Percentiles rank a stretch among this genome's conserved stretches.
These are phyloP conservation scores for Monilinia aucupariae DNA, from an alignment of 2,329 filamentous ascomycete genomes.

Conservation along the genomic window DNA sequence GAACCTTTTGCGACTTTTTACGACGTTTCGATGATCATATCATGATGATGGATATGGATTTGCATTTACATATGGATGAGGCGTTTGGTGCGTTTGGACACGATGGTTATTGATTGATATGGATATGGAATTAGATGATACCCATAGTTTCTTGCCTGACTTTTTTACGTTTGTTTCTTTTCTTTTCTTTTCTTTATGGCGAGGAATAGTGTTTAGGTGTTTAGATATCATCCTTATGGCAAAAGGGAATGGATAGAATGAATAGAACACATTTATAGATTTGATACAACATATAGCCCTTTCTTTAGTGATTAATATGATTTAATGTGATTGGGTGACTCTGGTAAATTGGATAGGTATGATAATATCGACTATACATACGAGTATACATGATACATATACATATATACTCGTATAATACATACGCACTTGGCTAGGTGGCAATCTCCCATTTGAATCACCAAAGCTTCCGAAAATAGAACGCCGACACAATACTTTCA, in stretches of 20 bases:
- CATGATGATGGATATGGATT: not conserved
- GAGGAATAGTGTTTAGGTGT: not conserved
- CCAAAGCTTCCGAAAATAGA: no score
- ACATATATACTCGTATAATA: no score
- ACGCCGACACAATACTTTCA: no score
- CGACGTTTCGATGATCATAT: not conserved
- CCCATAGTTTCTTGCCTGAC: not conserved
- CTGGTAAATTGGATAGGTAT: no score
- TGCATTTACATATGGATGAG: not conserved
- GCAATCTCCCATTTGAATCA: no score
- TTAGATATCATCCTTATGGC: not conserved
- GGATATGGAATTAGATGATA: constrained; percentile 1
- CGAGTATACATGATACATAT: no score
- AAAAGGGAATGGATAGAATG: not conserved
- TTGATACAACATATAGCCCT: not conserved
- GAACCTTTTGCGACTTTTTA: not conserved
- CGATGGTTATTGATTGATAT: not conserved
- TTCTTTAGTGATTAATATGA: not conserved
- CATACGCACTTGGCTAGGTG: no score
- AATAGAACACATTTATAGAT: not conserved
- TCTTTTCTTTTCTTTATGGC: not conserved
- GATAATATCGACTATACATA: no score
- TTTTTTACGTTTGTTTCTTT: not conserved
- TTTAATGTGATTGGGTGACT: not conserved
- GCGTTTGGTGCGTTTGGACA: not conserved